Evolutionary conservation across 192 early-diverging fungal species (phyloP).

Genomic region (Geosiphon pyriformis): DNA sequence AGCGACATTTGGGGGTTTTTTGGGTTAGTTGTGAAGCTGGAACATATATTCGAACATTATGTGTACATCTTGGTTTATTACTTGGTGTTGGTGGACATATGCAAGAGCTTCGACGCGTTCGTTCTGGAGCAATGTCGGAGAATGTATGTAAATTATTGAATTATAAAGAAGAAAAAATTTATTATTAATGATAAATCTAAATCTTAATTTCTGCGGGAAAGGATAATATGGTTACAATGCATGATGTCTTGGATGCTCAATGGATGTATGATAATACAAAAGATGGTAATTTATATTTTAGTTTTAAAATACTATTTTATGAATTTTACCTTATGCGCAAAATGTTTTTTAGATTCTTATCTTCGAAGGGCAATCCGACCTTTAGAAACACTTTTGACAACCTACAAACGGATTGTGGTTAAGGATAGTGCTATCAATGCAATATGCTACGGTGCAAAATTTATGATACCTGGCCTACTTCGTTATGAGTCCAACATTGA

Average conservation of each 20-base stretch:
- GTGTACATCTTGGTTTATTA: constrained; percentile 94
- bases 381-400: constrained; percentile 87
- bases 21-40: constrained; percentile 99
- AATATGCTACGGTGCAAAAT: constrained; percentile 98
- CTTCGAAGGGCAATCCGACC: constrained; percentile 90
- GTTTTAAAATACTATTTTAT: neutral
- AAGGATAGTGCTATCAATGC: constrained; percentile 99
- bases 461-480: constrained; percentile 97
- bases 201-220: no score
- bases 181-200: no score
- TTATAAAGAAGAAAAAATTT: no score
- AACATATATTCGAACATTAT: constrained; percentile 99
- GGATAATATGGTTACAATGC: constrained; percentile 97
- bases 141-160: constrained; percentile 57
- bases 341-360: constrained; percentile 65
- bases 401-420: constrained; percentile 96
- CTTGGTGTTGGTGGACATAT: constrained; percentile 97
- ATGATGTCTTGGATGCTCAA: constrained; percentile 97
- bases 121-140: constrained; percentile 88
- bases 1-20: constrained; percentile 92
- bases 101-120: constrained; percentile 97
- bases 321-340: no score
- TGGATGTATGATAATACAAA: constrained; percentile 97
- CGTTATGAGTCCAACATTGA: constrained; percentile 95
- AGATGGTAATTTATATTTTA: constrained; percentile 49